Base-by-base conservation (phyloP, 805 yeast genomes). In the Ogataea pini region DNA sequence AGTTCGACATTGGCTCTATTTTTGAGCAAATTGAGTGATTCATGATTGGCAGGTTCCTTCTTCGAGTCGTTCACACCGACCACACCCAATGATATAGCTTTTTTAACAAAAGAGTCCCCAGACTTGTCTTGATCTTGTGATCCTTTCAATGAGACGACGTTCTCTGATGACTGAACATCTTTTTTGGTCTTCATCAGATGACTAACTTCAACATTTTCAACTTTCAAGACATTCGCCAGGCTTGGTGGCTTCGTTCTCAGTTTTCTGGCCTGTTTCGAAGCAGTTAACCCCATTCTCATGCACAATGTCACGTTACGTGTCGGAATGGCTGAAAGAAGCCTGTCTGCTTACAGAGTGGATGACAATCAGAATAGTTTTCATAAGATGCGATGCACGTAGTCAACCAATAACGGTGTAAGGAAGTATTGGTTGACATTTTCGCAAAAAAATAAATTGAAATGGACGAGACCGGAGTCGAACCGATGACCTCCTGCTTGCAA, bases 381-480 rank as follows among this genome's bases (percentile, higher is more conserved):
- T 8, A 22, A 22, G 25, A 22, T 22, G 25, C 25, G 25, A 22
- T 22, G 8, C 25, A 22, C n/a, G n/a, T n/a, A n/a, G n/a, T 6
- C 25, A 22, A 22, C 8, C 25, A 22, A 22, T n/a, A n/a, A 22
- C 25, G 33, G 42, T 39, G 42, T 9, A 20, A 3, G 29, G 37
- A 13, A 27, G 36, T 25, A 3, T 9, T 29, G 16, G n/a, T n/a
- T n/a, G n/a, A n/a, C n/a, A n/a, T n/a, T n/a, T n/a, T 2, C n/a
- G 34, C 22, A 41, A 40, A 38, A 43, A 16, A 25, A 46, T 42
- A 46, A 50, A 51, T 22, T 6, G 25, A 14, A 48, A 50, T 80
- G 85, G 86, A 81, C 85, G 83, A 78, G 83, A 77, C 80, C 76
- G 86, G 86, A 80, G 68, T 81, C 84, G 86, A 82, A 82, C 86